Base-by-base conservation (phyloP, 228 moss, liverwort and hornwort species). In the Sphagnum fallax region DNA sequence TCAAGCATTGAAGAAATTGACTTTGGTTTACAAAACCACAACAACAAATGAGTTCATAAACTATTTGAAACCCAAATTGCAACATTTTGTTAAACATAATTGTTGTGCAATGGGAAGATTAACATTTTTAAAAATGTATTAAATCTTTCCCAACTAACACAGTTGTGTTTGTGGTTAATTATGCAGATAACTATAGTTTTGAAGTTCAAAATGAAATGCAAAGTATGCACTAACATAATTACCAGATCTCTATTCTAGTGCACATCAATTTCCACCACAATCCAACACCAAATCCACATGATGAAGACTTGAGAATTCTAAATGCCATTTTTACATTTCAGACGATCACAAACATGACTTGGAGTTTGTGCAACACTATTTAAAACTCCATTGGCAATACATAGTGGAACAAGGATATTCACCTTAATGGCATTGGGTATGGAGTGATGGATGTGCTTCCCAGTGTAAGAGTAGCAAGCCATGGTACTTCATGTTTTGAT, bases 121-220 rank as follows among this genome's bases (percentile, higher is more conserved):
- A 74, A 47, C 6, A 62, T 6, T 63, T 10, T 13, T 51, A 14
- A 50, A 5, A 53, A 4, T 2, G 63, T 49, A 5, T 10, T 53
- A 14, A 8, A 6, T 0, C 10, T 48, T 12, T 71, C 64, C 10
- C 53, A 48, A 52, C 63, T 4, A 52, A 64, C 0, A 53, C 4
- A 4, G 10, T 71, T 5, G 64, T 64, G 4, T 76, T 62, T 5
- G 4, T 51, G 5, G 67, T 76, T 1, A 62, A 76, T 52, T 76
- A 67, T 57, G 51, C 48, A 0, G 49, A 76, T 10, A 76, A 67
- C 18, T 76, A 76, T 8, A 49, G 5, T 4, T 71, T 55, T 62
- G 53, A 76, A 12, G 32, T 52, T 5, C 76, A 76, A 8, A 65
- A 76, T 63, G 52, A 71, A 16, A 32, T 67, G 0, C 65, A 75